Evolutionary conservation across 1,284 basidiomycete species (phyloP).

Genomic region (Cryptococcus deneoformans): DNA sequence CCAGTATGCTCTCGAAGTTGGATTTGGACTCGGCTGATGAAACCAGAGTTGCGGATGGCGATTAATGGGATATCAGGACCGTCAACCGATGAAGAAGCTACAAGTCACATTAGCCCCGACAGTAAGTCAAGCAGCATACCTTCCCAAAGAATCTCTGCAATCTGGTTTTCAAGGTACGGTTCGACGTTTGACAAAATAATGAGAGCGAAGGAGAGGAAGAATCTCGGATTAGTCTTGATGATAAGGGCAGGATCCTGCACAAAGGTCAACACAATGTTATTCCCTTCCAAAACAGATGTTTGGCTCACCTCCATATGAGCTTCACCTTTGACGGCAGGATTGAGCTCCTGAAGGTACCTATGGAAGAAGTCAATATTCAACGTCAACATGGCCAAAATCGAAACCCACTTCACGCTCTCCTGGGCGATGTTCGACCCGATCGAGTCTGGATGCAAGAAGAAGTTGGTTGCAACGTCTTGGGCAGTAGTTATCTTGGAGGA

Average conservation of each 20-base stretch:
- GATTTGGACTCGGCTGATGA: constrained; percentile 80
- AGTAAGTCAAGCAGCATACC: constrained; percentile 28
- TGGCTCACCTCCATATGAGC: constrained; percentile 59
- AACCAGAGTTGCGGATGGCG: constrained; percentile 75
- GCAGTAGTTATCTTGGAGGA: constrained; percentile 63
- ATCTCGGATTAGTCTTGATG: constrained; percentile 57
- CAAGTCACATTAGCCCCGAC: neutral
- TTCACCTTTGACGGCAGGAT: constrained; percentile 74
- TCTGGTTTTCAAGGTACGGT: constrained; percentile 56
- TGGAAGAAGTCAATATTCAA: constrained; percentile 1
- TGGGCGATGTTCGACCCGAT: constrained; percentile 75
- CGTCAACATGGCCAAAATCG: neutral
- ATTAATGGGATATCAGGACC: constrained; percentile 62
- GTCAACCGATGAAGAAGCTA: constrained; percentile 32
- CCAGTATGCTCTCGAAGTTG: constrained; percentile 83
- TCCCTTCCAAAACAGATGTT: neutral
- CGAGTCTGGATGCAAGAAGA: constrained; percentile 78
- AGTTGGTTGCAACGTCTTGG: constrained; percentile 90
- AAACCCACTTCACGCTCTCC: constrained; percentile 63
- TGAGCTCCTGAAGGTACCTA: constrained; percentile 72
- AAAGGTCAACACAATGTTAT: neutral
- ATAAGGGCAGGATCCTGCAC: constrained; percentile 57
- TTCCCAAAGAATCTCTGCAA: constrained; percentile 68
- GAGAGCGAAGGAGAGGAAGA: constrained; percentile 64
- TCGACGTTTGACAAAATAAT: constrained; percentile 81